Base-by-base conservation (phyloP, 805 yeast species). In the Barnettozyma wickerhamii region DNA sequence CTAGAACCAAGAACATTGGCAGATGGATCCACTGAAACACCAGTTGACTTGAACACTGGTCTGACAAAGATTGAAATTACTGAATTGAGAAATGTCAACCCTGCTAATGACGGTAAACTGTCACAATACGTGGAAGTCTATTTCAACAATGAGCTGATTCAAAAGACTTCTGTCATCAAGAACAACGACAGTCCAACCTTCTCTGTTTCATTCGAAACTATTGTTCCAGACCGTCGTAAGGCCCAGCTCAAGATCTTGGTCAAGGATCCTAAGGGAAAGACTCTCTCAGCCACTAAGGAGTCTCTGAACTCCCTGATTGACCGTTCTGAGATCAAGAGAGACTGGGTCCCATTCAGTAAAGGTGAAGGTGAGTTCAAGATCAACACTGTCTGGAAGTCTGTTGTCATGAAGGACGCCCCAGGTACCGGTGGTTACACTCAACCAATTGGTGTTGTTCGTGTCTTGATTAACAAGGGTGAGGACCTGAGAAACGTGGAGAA, bases 31-130 rank as follows among this genome's bases (percentile, higher is more conserved):
- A 70, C 75, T 40, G 81, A 79, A 49, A 88, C 95, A 35, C 85
- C 95, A 34, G 96, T 96, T 33, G 96, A 88, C 50, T 76, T 87
- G 59, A 91, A 91, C 65, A 88, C 97, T 13, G 99, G 99, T 72
- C 81, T 95, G 52, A 78, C 83, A 17, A 73, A 80, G 53, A 65
- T 91, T 50, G 83, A 80, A 45, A 63, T 86, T 35, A 57, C 68
- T 23, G 84, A 79, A 50, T 82, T 84, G 19, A 77, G 87, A 64
- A 76, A 49, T 33, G 40, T 57, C 7, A 41, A 41, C 27, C 42
- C 46, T 12, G 42, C 31, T 12, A 50, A 41, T 32, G 76, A 73
- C 21, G 78, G 77, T 19, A 77, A 78, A 42, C 66, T 74, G 7
- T 64, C 85, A 5, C 68, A 89, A 1, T 85, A 70, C 60, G 87